These are phyloP conservation scores for Lasiosphaeria hispida DNA, from an alignment of 495 filamentous ascomycete species.

Conservation along the genomic window DNA sequence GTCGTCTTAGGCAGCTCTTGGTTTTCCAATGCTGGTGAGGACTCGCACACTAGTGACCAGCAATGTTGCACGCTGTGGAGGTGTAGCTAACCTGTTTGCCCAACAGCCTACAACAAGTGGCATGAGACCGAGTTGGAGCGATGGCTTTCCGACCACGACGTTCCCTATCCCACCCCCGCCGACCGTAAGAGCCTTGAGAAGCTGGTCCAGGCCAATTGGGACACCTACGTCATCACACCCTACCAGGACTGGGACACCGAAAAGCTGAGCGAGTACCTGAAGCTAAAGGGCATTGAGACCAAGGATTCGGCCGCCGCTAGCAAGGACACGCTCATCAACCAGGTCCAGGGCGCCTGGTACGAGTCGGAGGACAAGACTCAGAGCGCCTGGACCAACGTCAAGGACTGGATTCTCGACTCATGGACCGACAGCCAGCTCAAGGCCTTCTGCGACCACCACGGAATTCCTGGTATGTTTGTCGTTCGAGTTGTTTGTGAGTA, in stretches of 20 bases:
- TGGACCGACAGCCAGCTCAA: slow-evolving; percentile 75
- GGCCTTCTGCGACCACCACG: slow-evolving; percentile 84
- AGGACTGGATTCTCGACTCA: slow-evolving; percentile 93
- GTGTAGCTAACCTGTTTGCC: no score
- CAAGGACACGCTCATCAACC: slow-evolving; percentile 63
- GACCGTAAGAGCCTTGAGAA: slow-evolving; percentile 83
- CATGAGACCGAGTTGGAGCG: slow-evolving; percentile 96
- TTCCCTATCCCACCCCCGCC: slow-evolving; percentile 80
- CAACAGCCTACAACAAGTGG: slow-evolving; percentile 94
- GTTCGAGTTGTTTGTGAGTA: not conserved
- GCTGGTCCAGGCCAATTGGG: slow-evolving; percentile 87
- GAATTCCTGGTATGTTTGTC: slow-evolving; percentile 60
- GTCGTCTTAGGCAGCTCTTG: slow-evolving; percentile 67
- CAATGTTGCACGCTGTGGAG: not conserved
- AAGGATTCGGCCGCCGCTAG: slow-evolving; percentile 60
- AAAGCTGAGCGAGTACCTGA: slow-evolving; percentile 63
- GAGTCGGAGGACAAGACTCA: slow-evolving; percentile 72
- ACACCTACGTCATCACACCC: slow-evolving; percentile 59
- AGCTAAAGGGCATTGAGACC: slow-evolving; percentile 63
- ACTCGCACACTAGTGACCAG: no score
- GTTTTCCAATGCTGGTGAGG: slow-evolving; percentile 80
- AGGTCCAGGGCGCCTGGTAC: slow-evolving; percentile 70
- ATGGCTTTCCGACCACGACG: slow-evolving; percentile 91
- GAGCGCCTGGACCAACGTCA: slow-evolving; percentile 65
- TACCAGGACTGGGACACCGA: slow-evolving; percentile 70